Percentiles rank a stretch among this genome's conserved stretches.
Evolutionary conservation across 441 rosid species (phyloP).

Genomic region (Eruca vesicaria): DNA sequence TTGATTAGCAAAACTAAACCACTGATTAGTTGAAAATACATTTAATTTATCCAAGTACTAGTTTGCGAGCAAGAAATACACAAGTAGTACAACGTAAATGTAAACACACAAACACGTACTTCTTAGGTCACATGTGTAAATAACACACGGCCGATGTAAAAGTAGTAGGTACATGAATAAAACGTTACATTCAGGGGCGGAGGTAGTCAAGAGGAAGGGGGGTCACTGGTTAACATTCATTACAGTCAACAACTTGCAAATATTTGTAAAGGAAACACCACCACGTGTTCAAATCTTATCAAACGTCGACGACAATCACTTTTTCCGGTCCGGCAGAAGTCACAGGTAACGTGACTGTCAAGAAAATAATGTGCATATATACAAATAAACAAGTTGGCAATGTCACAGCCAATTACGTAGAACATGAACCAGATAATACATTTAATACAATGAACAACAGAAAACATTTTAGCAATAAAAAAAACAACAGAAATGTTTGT

Average conservation of each 20-base stretch:
- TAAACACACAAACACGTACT: not conserved
- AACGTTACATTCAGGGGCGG: not conserved
- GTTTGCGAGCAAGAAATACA: not conserved
- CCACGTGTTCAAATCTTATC: not conserved
- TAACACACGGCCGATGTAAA: conserved; percentile 2
- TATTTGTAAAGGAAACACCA: not conserved
- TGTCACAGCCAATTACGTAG: not conserved
- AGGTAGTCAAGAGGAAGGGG: too few relatives aligned
- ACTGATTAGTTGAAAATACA: not conserved
- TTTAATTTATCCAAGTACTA: not conserved
- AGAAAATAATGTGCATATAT: not conserved
- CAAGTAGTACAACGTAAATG: not conserved
- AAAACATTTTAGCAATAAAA: too few relatives aligned
- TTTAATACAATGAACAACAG: not conserved
- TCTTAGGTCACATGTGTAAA: not conserved
- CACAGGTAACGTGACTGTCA: conserved; percentile 8
- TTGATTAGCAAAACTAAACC: not conserved
- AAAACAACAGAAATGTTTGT: not conserved
- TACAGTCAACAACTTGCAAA: not conserved
- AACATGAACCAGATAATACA: not conserved
- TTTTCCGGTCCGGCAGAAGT: conserved; percentile 16
- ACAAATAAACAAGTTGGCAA: not conserved
- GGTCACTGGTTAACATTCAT: too few relatives aligned
- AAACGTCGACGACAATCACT: not conserved
- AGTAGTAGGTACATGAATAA: not conserved